These are phyloP conservation scores for Lachnum nothofagi DNA, from an alignment of 2,329 filamentous ascomycete species.

Conservation along the genomic window DNA sequence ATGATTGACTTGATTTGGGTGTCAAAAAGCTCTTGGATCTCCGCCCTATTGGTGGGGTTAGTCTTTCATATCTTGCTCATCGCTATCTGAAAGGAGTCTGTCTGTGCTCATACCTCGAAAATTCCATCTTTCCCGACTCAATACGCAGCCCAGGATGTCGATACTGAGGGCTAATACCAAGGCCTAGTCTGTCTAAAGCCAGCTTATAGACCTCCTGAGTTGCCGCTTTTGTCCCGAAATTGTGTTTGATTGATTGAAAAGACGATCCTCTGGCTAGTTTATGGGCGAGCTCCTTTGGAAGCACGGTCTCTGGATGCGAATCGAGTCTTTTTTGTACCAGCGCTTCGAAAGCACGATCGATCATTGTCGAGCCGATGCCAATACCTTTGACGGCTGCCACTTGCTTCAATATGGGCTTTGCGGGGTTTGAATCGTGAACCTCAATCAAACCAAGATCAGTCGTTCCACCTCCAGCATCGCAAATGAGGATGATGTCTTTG, in stretches of 20 bases:
- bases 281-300: slow-evolving; percentile 36
- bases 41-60: slow-evolving; percentile 30
- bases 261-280: slow-evolving; percentile 37
- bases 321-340: slow-evolving; percentile 37
- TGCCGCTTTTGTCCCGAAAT: slow-evolving; percentile 42
- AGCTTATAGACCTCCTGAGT: slow-evolving; percentile 39
- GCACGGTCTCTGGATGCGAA: slow-evolving; percentile 30
- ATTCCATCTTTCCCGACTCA: slow-evolving; percentile 32
- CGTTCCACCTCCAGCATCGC: slow-evolving; percentile 44
- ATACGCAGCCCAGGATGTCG: slow-evolving; percentile 36
- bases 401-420: slow-evolving; percentile 32
- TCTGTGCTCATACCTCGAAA: neutral
- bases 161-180: slow-evolving; percentile 31
- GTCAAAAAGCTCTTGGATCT: slow-evolving; percentile 42
- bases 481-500: slow-evolving; percentile 40
- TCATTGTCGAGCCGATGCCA: slow-evolving; percentile 43
- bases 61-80: neutral
- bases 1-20: slow-evolving; percentile 38
- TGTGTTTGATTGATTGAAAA: slow-evolving; percentile 38
- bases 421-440: slow-evolving; percentile 31
- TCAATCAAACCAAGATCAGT: slow-evolving; percentile 44
- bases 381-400: slow-evolving; percentile 40
- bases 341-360: slow-evolving; percentile 39
- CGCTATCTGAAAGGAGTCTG: neutral
- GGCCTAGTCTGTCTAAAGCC: slow-evolving; percentile 39